Percentiles rank a stretch among this genome's conserved stretches.
Conservation (phyloP, 768 basidiomycete species). For the Dioszegia crocea region DNA sequence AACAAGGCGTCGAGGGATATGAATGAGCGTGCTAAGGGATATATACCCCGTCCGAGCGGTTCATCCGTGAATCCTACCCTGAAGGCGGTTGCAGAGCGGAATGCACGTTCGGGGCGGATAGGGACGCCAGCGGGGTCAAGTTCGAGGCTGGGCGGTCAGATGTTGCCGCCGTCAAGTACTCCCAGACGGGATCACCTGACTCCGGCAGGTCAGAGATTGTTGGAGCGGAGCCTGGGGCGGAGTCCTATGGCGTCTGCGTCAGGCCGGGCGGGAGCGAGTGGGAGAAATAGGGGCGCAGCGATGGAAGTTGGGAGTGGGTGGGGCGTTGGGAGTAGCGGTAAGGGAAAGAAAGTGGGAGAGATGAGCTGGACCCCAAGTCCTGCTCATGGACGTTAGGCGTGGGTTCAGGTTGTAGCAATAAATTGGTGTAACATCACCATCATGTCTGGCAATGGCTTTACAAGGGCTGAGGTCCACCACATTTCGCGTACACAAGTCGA, state of each 20-base stretch:
- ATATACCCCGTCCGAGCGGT: constrained; percentile 25
- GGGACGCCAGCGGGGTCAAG: constrained; percentile 52
- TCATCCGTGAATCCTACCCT: constrained; percentile 52
- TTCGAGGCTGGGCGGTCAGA: constrained; percentile 39
- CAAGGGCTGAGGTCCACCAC: too few species aligned
- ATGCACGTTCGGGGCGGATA: constrained; percentile 33
- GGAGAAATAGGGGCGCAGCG: constrained; percentile 32
- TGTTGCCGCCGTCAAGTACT: constrained; percentile 73
- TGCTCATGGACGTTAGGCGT: constrained; percentile 1
- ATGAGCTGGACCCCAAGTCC: constrained; percentile 41
- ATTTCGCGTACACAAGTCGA: too few species aligned
- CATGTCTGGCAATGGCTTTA: too few species aligned
- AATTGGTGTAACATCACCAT: too few species aligned
- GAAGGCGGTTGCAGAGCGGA: constrained; percentile 47
- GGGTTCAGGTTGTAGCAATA: background rate
- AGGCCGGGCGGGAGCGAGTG: constrained; percentile 7
- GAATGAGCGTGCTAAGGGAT: constrained; percentile 52
- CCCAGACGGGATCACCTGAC: constrained; percentile 75
- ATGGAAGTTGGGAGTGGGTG: constrained; percentile 38
- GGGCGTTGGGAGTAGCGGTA: constrained; percentile 1
- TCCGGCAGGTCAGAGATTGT: constrained; percentile 73
- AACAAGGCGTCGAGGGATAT: constrained; percentile 75
- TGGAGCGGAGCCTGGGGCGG: constrained; percentile 55
- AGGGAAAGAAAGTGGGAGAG: constrained; percentile 11
- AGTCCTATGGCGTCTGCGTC: constrained; percentile 19